Evolutionary conservation across 1,284 basidiomycete species (phyloP), one percentile per base, ranked within the genome.

Genomic region (Termitomyces sp.): DNA sequence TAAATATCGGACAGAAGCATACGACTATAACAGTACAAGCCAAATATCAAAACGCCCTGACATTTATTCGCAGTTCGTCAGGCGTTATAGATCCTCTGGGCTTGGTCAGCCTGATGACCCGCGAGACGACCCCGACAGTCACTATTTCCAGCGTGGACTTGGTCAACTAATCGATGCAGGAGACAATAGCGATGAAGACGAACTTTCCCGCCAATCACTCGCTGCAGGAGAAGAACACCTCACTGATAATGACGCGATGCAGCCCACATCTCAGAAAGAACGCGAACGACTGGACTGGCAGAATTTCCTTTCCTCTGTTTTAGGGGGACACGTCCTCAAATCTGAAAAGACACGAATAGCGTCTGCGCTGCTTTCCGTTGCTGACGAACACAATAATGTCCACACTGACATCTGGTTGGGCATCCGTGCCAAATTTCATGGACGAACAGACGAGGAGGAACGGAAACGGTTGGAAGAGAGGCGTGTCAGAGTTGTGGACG

Each of bases 201-300:
- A 85, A 46, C 62, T 74, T 42, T 68, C 67, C 52, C 76, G 73
- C 41, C 62, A 70, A 13, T 67, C 72, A 53, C 66, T 74, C 51
- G 71, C 66, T 44, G 64, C 66, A 33, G 71, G 67, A 39, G 81
- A 83, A 56, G 83, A 86, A 57, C 74, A 76, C 13, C 67, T 79
- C 52, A 75, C 77, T 56, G 72, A 82, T 38, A 84, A 88, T 60
- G 83, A 86, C 56, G 72, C 78, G 31, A 73, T 78, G 50, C 77
- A 83, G 57, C 82, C 85, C 34, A 75, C 79, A 38, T 84, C 81
- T 7, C 69, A 80, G 41, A 85, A 89, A 62, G 88, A 91, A 60
- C 78, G 81, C 56, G 91, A 93, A 61, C 79, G 94, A 26, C 72
- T 95, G 43, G 93, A 95, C 69, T 97, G 94, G 94, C 92, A 95